Percentiles rank a stretch among this genome's conserved stretches.
Conservation (phyloP, 2,329 filamentous ascomycete genomes). For the Alternaria sp. region DNA sequence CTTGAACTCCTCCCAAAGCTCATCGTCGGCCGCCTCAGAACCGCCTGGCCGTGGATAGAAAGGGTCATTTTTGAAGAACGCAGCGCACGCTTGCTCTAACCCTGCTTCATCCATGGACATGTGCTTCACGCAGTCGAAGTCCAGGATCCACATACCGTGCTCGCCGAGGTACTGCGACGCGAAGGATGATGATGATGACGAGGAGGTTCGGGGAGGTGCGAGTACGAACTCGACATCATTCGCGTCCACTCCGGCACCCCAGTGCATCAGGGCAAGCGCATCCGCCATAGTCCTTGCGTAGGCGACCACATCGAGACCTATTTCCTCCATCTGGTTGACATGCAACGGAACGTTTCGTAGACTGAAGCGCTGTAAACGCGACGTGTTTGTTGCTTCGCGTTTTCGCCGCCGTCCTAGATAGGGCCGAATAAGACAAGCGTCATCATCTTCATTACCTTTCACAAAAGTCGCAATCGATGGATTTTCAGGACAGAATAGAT, state of each 20-base stretch:
- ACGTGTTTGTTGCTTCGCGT: constrained; percentile 12
- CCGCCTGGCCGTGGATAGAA: constrained; percentile 55
- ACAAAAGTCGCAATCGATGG: constrained; percentile 16
- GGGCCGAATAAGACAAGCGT: constrained; percentile 61
- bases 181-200: background rate
- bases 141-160: constrained; percentile 56
- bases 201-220: constrained; percentile 29
- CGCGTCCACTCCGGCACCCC: constrained; percentile 59
- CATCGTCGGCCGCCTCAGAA: constrained; percentile 16
- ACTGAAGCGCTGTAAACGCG: constrained; percentile 41
- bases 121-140: constrained; percentile 68
- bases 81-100: constrained; percentile 53
- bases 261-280: constrained; percentile 62
- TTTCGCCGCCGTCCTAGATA: constrained; percentile 56
- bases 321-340: constrained; percentile 58
- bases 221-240: constrained; percentile 67
- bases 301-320: constrained; percentile 49
- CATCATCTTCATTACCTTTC: constrained; percentile 28
- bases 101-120: constrained; percentile 51
- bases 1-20: constrained; percentile 8
- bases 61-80: constrained; percentile 62
- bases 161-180: constrained; percentile 17
- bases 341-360: constrained; percentile 60
- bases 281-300: constrained; percentile 61
- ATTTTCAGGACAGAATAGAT: constrained; percentile 26